Evolutionary conservation across 108 stramenopile genomes (phyloP), one percentile per base, ranked within the genome.

Genomic region (Aurantiochytrium sp.): DNA sequence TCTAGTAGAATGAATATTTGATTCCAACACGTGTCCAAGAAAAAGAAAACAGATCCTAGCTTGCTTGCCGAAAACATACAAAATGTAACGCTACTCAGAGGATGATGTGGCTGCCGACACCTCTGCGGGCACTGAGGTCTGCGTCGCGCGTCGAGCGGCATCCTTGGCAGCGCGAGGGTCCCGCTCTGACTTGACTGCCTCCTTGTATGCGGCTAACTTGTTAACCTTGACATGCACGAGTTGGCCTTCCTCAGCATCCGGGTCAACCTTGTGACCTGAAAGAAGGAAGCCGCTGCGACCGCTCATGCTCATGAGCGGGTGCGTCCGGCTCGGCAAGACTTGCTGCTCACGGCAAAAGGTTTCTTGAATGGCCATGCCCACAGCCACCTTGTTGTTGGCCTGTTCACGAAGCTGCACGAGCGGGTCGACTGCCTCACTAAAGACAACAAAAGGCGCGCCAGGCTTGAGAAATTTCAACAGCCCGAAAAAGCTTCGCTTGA

Each of bases 331-430:
- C 12, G 95, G 95, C 60, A 97, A 69, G 10, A 97, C 95, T 91
- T 97, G 96, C 91, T 96, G 96, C 69, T 96, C 97, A 16, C 97
- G 94, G 92, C 95, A 94, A 96, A 96, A 97, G 3, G 96, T 95
- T 88, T 96, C 96, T 43, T 92, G 96, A 4, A 97, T 87, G 35
- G 95, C 95, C 0, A 97, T 83, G 87, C 96, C 95, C 83, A 97
- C 95, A 18, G 97, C 97, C 44, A 95, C 89, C 51, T 94, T 92
- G 59, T 51, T 92, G 89, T 49, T 59, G 57, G 60, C 44, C 83
- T 95, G 89, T 55, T 94, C 91, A 88, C 96, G 96, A 88, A 95
- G 95, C 87, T 96, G 92, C 3, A 94, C 91, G n/a, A 97, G 88
- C 4, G 96, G 96, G 89, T 96, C 96, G 72, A 97, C 92, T 91